These are phyloP conservation scores for Phytophthora quininea DNA, from an alignment of 352 stramenopile species.

Conservation along the genomic window DNA sequence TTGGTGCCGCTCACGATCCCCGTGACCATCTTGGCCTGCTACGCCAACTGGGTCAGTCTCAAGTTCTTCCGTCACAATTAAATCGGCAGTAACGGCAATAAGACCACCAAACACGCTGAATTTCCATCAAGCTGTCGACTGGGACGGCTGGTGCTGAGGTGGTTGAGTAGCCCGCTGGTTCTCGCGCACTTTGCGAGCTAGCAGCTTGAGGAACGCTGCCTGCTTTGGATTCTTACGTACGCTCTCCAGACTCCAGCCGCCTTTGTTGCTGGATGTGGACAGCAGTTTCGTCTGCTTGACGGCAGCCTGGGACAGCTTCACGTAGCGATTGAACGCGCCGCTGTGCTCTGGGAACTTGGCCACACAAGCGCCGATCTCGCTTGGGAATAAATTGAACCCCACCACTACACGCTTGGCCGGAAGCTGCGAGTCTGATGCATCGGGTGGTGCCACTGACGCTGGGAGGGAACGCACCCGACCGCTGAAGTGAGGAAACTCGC, in stretches of 20 bases:
- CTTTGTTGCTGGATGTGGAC: constrained; percentile 21
- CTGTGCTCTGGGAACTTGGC: constrained; percentile 71
- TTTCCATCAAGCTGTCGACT: background rate
- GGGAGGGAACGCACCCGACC: constrained; percentile 56
- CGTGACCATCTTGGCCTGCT: constrained; percentile 77
- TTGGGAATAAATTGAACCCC: constrained; percentile 80
- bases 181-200: constrained; percentile 65
- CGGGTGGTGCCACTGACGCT: background rate
- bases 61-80: constrained; percentile 90
- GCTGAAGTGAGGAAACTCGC: constrained; percentile 76
- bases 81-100: background rate
- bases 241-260: constrained; percentile 56
- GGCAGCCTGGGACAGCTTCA: constrained; percentile 70
- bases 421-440: background rate
- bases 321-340: constrained; percentile 72
- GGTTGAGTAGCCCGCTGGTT: constrained; percentile 26
- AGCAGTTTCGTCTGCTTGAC: constrained; percentile 49
- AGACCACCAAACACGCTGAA: too few relatives aligned
- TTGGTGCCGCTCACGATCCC: constrained; percentile 79
- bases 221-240: constrained; percentile 66
- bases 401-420: constrained; percentile 68
- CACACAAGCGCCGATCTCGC: constrained; percentile 66
- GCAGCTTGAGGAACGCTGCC: constrained; percentile 64
- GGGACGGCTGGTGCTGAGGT: background rate
- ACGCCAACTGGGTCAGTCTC: constrained; percentile 85